Evolutionary conservation across 768 basidiomycete genomes (phyloP).

Genomic region (Trichaptum fuscoviolaceum): DNA sequence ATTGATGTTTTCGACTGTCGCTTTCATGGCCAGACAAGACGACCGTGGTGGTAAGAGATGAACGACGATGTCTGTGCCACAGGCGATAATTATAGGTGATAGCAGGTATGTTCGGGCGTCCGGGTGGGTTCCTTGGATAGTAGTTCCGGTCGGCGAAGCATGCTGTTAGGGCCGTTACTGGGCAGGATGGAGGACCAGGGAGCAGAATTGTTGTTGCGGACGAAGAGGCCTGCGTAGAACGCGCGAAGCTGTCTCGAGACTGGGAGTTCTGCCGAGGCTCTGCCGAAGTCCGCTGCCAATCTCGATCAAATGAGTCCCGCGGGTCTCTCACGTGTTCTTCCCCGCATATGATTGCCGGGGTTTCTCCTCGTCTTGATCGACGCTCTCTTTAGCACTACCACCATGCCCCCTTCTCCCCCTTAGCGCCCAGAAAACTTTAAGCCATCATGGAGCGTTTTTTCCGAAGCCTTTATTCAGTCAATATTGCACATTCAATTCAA

Average conservation of each 20-base stretch:
- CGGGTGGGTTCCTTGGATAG: neutral
- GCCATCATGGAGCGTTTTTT: neutral
- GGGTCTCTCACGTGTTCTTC: neutral
- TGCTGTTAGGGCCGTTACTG: neutral
- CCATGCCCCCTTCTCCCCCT: neutral
- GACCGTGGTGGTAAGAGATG: neutral
- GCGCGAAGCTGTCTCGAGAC: too few relatives aligned
- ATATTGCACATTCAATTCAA: neutral
- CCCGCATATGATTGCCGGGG: neutral
- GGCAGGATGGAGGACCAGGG: neutral
- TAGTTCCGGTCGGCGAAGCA: neutral
- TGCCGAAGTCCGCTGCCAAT: neutral
- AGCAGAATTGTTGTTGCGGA: neutral
- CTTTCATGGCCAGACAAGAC: neutral
- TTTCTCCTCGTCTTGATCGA: neutral
- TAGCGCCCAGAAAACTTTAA: neutral
- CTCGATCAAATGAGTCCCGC: neutral
- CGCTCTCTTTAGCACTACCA: neutral
- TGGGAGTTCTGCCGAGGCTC: neutral
- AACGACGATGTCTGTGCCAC: neutral
- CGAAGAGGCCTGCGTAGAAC: too few relatives aligned
- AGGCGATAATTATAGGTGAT: neutral
- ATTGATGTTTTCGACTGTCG: slow-evolving; percentile 8
- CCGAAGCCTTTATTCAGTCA: neutral
- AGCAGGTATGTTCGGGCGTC: neutral